These are phyloP conservation scores for Aspergillus texensis DNA, from an alignment of 2,329 filamentous ascomycete species.

Conservation along the genomic window DNA sequence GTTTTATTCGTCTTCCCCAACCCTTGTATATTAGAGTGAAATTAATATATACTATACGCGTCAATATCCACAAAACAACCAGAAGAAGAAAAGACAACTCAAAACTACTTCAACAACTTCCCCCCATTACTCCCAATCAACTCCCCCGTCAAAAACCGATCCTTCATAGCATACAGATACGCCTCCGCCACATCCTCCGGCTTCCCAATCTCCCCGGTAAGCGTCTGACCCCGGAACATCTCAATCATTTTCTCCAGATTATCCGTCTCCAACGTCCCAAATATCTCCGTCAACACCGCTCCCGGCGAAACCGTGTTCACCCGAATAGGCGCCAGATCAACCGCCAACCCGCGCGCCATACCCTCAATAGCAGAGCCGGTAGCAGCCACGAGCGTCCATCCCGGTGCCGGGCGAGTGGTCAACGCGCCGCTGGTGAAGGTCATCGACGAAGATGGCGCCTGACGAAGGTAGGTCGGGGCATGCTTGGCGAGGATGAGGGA, in stretches of 20 bases:
- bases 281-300: constrained; percentile 44
- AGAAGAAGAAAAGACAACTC: not conserved
- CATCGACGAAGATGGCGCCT: constrained; percentile 33
- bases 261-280: constrained; percentile 19
- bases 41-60: not conserved
- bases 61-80: not conserved
- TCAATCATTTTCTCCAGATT: constrained; percentile 32
- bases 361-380: constrained; percentile 33
- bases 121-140: constrained; percentile 42
- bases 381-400: constrained; percentile 35
- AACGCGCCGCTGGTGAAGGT: constrained; percentile 46
- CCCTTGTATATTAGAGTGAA: not conserved
- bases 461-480: constrained; percentile 38
- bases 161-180: constrained; percentile 50
- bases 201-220: constrained; percentile 30
- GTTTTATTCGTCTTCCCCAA: not conserved
- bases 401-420: constrained; percentile 35
- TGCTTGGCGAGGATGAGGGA: constrained; percentile 46
- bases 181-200: constrained; percentile 47
- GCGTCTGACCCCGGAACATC: constrained; percentile 15
- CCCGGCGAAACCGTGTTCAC: constrained; percentile 48
- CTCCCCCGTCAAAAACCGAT: constrained; percentile 42
- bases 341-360: constrained; percentile 40
- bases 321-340: constrained; percentile 47
- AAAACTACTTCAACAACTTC: constrained; percentile 26